Evolutionary conservation across 495 filamentous ascomycete species (phyloP), one percentile per base, ranked within the genome.

Genomic region (Aspergillus campestris): DNA sequence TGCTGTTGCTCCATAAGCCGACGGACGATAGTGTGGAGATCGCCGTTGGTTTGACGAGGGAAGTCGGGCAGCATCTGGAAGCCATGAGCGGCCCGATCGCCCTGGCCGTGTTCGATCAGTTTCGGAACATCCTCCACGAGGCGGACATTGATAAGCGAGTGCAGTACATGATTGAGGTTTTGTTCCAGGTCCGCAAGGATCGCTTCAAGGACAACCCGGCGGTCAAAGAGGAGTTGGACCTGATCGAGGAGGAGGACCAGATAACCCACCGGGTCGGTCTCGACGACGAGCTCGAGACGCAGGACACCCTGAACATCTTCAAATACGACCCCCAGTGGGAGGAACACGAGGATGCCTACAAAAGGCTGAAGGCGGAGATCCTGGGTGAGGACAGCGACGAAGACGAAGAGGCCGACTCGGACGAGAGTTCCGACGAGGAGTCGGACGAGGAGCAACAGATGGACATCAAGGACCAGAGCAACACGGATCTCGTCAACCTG

Each of bases 21-120:
- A 96, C 94, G 0, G 92, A 99, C 51, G 92, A 96, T 65, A 94
- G 88, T 49, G 92, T 99, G 38, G 92, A 99, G 68, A 95, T 99
- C 64, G 92, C 92, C 2, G 92, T 97, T 6, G 87, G 85, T 0
- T 67, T 97, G 39, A 95, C 83, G 55, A 77, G 85, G 41, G 92
- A 97, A 59, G 88, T 94, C 34, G 92, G 92, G 12, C 81, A 92
- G 54, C 88, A 95, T 63, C 59, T 99, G 45, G 91, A 97, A 60
- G 90, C 96, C 61, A 92, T 95, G 87, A 90, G 82, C 52, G 74
- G 80, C 2, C 71, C 81, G 14, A 92, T 97, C 53, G 84, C 87
- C 14, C 76, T 89, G 45, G 85, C 81, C 37, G 86, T 99, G 11
- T 99, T 92, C 48, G 94, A 97, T 56, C 90, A 95, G 59, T 94